Conservation (phyloP, 345 rosid species). For the Aquilaria sinensis region DNA sequence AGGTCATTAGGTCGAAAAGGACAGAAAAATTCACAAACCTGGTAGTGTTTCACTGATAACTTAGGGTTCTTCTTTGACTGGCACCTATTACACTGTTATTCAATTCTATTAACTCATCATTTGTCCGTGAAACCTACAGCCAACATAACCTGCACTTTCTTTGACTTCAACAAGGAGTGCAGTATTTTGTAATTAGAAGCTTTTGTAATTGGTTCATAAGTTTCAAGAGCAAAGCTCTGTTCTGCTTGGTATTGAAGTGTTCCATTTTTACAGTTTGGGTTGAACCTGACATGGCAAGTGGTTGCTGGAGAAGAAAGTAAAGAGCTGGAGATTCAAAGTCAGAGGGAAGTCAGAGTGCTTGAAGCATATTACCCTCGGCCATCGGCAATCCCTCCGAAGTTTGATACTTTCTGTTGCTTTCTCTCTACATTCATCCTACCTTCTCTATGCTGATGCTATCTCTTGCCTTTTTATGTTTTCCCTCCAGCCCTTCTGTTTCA, state of each 20-base stretch:
- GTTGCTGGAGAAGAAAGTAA: conserved; percentile 88
- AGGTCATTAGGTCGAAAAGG: too few relatives aligned
- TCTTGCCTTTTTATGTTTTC: conserved; percentile 10
- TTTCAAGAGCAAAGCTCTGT: too few relatives aligned
- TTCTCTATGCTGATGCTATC: conserved; percentile 14
- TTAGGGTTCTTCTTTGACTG: too few relatives aligned
- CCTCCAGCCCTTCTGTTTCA: conserved; percentile 58
- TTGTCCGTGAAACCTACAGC: too few relatives aligned
- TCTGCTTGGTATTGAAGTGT: conserved; percentile 10
- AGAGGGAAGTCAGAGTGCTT: conserved; percentile 85
- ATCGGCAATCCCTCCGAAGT: conserved; percentile 86
- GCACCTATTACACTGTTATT: too few relatives aligned
- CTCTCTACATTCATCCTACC: conserved; percentile 10
- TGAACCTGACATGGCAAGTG: conserved; percentile 65
- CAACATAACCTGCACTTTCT: too few relatives aligned
- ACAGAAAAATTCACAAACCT: too few relatives aligned
- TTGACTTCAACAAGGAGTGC: too few relatives aligned
- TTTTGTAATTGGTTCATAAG: too few relatives aligned
- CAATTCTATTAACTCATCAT: too few relatives aligned
- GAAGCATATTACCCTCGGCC: conserved; percentile 96
- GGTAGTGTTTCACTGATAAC: too few relatives aligned
- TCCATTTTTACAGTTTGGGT: conserved; percentile 43
- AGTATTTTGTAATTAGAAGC: too few relatives aligned
- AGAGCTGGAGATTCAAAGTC: conserved; percentile 62
- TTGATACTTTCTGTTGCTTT: conserved; percentile 15